These are phyloP conservation scores for Microglena sp. DNA, from an alignment of 139 green algal genomes.

Conservation along the genomic window DNA sequence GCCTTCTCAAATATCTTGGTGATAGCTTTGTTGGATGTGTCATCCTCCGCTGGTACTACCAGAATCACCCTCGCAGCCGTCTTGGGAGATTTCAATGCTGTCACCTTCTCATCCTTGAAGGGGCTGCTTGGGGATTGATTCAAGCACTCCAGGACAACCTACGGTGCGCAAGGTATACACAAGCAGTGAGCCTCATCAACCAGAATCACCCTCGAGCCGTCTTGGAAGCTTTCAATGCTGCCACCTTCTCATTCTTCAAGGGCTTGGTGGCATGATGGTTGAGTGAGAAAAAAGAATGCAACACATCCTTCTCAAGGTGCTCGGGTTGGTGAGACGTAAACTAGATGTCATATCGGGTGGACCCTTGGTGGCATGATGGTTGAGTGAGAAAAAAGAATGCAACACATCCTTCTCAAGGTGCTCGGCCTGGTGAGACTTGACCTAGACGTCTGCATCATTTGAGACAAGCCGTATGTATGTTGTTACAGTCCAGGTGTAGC, in stretches of 20 bases:
- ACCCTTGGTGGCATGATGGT: background rate
- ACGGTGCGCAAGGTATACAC: background rate
- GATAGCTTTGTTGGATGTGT: no score
- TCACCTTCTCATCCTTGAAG: slow-evolving; percentile 18
- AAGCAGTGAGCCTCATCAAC: background rate
- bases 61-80: slow-evolving; percentile 13
- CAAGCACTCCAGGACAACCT: slow-evolving; percentile 14
- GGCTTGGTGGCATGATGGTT: background rate
- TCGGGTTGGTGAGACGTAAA: no score
- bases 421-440: no score
- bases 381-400: background rate
- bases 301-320: background rate
- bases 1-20: no score
- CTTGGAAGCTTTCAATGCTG: background rate
- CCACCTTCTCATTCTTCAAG: background rate
- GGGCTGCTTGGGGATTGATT: slow-evolving; percentile 20
- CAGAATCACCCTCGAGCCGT: background rate
- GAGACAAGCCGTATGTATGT: no score
- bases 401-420: background rate
- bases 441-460: no score
- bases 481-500: no score
- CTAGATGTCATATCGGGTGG: no score
- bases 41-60: background rate
- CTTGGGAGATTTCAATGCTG: no score
- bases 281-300: background rate